Percentiles rank a stretch among this genome's conserved stretches.
These are phyloP conservation scores for Penicillium soppii DNA, from an alignment of 495 filamentous ascomycete genomes.

Conservation along the genomic window DNA sequence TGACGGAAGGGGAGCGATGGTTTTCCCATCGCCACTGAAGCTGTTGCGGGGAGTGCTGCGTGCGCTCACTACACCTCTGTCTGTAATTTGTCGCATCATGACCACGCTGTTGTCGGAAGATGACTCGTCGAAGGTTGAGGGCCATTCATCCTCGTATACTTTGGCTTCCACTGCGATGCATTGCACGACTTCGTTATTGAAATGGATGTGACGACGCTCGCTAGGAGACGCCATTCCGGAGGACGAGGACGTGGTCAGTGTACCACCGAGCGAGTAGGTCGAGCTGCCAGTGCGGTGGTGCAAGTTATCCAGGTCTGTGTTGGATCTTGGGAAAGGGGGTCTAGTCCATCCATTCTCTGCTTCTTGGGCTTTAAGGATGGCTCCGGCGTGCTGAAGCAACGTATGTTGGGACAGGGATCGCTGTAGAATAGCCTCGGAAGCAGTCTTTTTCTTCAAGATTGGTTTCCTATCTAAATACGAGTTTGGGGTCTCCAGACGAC, in stretches of 20 bases:
- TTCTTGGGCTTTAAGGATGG: conserved; percentile 87
- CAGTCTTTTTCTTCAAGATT: conserved; percentile 93
- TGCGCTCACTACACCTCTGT: conserved; percentile 46
- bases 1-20: conserved; percentile 87
- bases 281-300: conserved; percentile 41
- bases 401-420: conserved; percentile 87
- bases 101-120: conserved; percentile 76
- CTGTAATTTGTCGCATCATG: conserved; percentile 71
- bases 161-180: conserved; percentile 92
- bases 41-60: conserved; percentile 52
- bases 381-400: conserved; percentile 88
- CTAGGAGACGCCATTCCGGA: conserved; percentile 62
- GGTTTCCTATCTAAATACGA: conserved; percentile 86
- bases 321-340: conserved; percentile 51
- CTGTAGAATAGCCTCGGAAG: conserved; percentile 94
- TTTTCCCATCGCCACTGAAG: conserved; percentile 70
- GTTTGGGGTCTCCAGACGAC: conserved; percentile 71
- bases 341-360: conserved; percentile 50
- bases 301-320: conserved; percentile 62
- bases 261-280: conserved; percentile 29
- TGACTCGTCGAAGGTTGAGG: conserved; percentile 53
- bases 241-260: conserved; percentile 36
- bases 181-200: conserved; percentile 93
- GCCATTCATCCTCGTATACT: conserved; percentile 62
- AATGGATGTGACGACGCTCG: conserved; percentile 86